Evolutionary conservation across 495 filamentous ascomycete genomes (phyloP).

Genomic region (Neurospora tetraspora): DNA sequence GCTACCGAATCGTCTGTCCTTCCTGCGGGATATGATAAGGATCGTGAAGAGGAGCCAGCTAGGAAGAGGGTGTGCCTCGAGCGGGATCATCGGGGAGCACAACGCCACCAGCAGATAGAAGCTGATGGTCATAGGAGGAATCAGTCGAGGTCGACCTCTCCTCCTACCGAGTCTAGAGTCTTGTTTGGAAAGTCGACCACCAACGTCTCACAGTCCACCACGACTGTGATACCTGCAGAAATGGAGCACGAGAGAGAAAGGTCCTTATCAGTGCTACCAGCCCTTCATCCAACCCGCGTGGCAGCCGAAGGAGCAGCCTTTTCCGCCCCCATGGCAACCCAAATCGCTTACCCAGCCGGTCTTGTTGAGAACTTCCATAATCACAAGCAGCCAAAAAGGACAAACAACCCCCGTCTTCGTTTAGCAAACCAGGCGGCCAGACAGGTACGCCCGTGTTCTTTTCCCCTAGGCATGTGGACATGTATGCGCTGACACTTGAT

Average conservation of each 20-base stretch:
- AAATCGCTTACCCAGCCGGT: not conserved
- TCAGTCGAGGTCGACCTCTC: not conserved
- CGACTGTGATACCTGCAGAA: not conserved
- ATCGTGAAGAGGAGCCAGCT: slow-evolving; percentile 1
- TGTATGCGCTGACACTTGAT: not conserved
- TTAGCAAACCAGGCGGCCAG: not conserved
- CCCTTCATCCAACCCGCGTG: not conserved
- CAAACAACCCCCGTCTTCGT: slow-evolving; percentile 2
- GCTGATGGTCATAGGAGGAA: not conserved
- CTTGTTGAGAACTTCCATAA: not conserved
- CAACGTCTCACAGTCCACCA: not conserved
- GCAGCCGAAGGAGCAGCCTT: not conserved
- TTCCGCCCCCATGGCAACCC: not conserved
- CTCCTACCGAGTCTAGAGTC: not conserved
- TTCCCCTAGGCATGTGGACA: not conserved
- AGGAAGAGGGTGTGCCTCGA: slow-evolving; percentile 6
- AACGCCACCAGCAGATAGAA: not conserved
- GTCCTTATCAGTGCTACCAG: not conserved
- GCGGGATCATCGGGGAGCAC: not conserved
- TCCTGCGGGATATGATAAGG: not conserved
- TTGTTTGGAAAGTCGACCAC: not conserved
- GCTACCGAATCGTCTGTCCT: not conserved
- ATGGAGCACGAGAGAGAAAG: not conserved
- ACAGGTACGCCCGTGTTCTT: not conserved
- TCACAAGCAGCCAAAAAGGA: not conserved